A percentile compares a stretch with the other conserved stretches of the same genome.
Evolutionary conservation across 1,139 yeast genomes (phyloP).

Genomic region (Geotrichum siamense): DNA sequence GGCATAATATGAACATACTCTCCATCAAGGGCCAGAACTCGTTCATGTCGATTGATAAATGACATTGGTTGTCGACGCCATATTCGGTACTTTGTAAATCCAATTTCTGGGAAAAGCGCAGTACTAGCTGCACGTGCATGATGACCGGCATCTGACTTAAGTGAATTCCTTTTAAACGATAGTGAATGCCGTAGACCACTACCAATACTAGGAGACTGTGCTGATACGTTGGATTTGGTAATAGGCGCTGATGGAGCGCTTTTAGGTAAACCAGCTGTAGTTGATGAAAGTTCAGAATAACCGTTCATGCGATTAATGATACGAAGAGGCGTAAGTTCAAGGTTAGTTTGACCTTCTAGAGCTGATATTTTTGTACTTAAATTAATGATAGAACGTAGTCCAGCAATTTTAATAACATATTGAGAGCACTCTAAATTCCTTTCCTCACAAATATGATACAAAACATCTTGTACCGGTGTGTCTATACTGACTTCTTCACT

Average conservation of each 20-base stretch:
- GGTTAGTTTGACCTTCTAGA: constrained; percentile 24
- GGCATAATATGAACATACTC: constrained; percentile 89
- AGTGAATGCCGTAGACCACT: constrained; percentile 11
- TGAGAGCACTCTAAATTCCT: constrained; percentile 31
- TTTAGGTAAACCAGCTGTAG: constrained; percentile 2
- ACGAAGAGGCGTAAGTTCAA: constrained; percentile 31
- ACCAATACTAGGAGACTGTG: neutral
- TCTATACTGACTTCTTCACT: constrained; percentile 22
- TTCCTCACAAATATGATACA: constrained; percentile 32
- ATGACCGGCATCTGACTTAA: neutral
- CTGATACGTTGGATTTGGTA: neutral
- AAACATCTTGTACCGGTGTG: constrained; percentile 26
- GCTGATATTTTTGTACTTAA: constrained; percentile 17
- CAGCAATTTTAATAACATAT: constrained; percentile 34
- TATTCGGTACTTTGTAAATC: constrained; percentile 57
- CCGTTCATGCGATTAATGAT: constrained; percentile 29
- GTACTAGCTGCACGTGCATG: constrained; percentile 13
- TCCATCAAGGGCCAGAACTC: constrained; percentile 84
- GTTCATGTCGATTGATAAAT: constrained; percentile 71
- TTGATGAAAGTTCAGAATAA: constrained; percentile 19
- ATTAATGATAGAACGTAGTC: constrained; percentile 22
- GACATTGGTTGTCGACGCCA: constrained; percentile 86
- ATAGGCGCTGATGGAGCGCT: constrained; percentile 4
- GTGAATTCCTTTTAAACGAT: constrained; percentile 13
- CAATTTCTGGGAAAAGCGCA: constrained; percentile 20